These are phyloP conservation scores for Daucus carota DNA, from an alignment of 129 eudicot species.

Conservation along the genomic window DH1_v3.0 NC_030386.2:29790001-29790500, in stretches of 20 bases:
- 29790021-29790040: conserved; percentile 32
- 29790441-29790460: conserved; percentile 65
- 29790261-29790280: conserved; percentile 40
- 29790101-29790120: conserved; percentile 44
- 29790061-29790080: conserved; percentile 56
- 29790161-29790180: conserved; percentile 37
- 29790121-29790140: conserved; percentile 43
- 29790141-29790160: conserved; percentile 44
- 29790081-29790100: conserved; percentile 48
- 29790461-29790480: conserved; percentile 66
- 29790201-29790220: conserved; percentile 42
- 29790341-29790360: conserved; percentile 36
- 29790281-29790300: conserved; percentile 39
- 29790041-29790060: conserved; percentile 42
- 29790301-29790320: conserved; percentile 36
- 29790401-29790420: conserved; percentile 44
- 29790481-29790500: conserved; percentile 64
- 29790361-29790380: conserved; percentile 49
- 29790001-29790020: conserved; percentile 39
- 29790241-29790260: conserved; percentile 55
- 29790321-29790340: conserved; percentile 59
- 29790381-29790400: conserved; percentile 39
- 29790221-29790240: conserved; percentile 27
- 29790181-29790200: conserved; percentile 40
- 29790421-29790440: conserved; percentile 40